A percentile compares a stretch with the other conserved stretches of the same genome.
These are phyloP conservation scores for Phialophora macrospora DNA, from an alignment of 2,329 filamentous ascomycete species.

Conservation along the genomic window DNA sequence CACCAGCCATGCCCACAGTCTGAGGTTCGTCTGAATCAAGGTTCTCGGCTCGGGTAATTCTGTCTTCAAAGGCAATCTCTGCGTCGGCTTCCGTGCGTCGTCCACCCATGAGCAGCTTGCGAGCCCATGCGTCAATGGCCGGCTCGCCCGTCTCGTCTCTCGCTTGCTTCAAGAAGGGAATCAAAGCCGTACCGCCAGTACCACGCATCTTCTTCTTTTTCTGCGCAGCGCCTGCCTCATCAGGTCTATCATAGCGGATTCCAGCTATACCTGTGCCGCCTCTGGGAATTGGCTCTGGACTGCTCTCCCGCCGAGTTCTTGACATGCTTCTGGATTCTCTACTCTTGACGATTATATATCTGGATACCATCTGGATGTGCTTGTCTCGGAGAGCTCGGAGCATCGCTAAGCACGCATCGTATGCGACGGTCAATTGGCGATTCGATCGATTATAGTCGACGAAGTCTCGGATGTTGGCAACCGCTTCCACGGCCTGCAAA, in stretches of 20 bases:
- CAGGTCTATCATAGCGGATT: constrained; percentile 45
- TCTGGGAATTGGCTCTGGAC: constrained; percentile 44
- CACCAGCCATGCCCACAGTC: constrained; percentile 75
- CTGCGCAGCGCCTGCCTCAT: constrained; percentile 29
- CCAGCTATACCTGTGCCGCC: constrained; percentile 35
- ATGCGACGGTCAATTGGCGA: constrained; percentile 73
- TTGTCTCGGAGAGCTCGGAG: constrained; percentile 82
- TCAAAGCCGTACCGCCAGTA: constrained; percentile 90
- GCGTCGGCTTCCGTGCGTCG: constrained; percentile 52
- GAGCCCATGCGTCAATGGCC: constrained; percentile 72
- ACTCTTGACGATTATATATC: constrained; percentile 91
- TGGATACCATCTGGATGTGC: constrained; percentile 93
- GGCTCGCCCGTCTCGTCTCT: constrained; percentile 94
- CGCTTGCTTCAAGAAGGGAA: constrained; percentile 95
- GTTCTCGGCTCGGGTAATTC: constrained; percentile 35
- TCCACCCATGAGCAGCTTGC: constrained; percentile 61
- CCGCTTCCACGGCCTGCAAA: constrained; percentile 74
- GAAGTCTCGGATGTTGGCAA: constrained; percentile 86
- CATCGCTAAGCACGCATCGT: constrained; percentile 86
- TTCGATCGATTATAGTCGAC: constrained; percentile 69
- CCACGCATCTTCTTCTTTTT: constrained; percentile 71
- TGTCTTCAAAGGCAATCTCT: constrained; percentile 47
- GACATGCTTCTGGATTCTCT: constrained; percentile 69
- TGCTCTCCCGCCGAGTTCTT: constrained; percentile 60
- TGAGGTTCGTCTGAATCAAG: constrained; percentile 59